These are phyloP conservation scores for Fusarium sp. DNA, from an alignment of 2,329 filamentous ascomycete genomes.

Conservation along the genomic window DNA sequence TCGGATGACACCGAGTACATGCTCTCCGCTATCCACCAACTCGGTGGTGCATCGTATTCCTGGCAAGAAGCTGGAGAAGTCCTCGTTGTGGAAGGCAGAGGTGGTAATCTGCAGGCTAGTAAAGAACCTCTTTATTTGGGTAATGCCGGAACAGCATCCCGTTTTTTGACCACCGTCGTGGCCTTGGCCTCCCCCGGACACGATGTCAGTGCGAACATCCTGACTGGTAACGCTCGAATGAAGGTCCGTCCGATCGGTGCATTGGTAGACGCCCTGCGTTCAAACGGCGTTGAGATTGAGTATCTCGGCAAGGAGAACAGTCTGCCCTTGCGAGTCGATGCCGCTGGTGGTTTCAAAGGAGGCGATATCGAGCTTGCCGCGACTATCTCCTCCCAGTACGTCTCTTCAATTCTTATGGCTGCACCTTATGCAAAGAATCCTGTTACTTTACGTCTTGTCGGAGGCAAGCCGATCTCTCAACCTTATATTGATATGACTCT, in stretches of 20 bases:
- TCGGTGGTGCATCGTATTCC: conserved; percentile 87
- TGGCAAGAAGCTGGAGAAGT: conserved; percentile 97
- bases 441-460: conserved; percentile 88
- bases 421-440: conserved; percentile 96
- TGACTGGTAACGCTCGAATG: conserved; percentile 97
- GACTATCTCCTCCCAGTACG: conserved; percentile 98
- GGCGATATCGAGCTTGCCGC: conserved; percentile 92
- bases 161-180: conserved; percentile 92
- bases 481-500: conserved; percentile 99
- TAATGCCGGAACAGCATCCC: conserved; percentile 94
- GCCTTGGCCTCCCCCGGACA: conserved; percentile 78
- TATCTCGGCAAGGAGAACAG: conserved; percentile 88
- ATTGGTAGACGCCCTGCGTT: conserved; percentile 87
- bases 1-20: conserved; percentile 98
- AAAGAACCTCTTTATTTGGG: conserved; percentile 86
- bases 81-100: conserved; percentile 88
- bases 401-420: conserved; percentile 96
- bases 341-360: conserved; percentile 84
- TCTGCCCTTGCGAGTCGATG: conserved; percentile 83
- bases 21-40: conserved; percentile 87
- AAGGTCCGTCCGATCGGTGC: conserved; percentile 94
- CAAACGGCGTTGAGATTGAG: conserved; percentile 87
- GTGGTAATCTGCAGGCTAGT: conserved; percentile 84
- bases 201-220: conserved; percentile 72
- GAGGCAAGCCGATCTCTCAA: conserved; percentile 97